Conservation (phyloP, 2,329 filamentous ascomycete genomes). For the Bisporella sp. region DNA sequence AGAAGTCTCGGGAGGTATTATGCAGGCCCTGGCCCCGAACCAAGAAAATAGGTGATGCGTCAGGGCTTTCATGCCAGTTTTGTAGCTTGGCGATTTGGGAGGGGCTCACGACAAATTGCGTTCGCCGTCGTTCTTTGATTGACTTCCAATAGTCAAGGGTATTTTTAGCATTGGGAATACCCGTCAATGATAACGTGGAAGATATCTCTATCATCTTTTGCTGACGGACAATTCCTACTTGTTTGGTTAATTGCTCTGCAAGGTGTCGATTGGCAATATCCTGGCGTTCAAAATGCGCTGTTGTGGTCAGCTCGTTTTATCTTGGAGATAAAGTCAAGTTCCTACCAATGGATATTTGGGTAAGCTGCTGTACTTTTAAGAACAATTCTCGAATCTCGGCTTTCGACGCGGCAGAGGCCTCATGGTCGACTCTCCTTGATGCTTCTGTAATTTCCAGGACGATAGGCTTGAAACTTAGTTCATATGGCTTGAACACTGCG, state of each 20-base stretch:
- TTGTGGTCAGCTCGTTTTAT: background rate
- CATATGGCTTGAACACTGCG: conserved; percentile 2
- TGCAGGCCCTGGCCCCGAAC: conserved; percentile 1
- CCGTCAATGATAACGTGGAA: background rate
- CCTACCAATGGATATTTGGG: conserved; percentile 2
- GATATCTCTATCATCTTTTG: conserved; percentile 1
- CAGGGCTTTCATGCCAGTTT: conserved; percentile 1
- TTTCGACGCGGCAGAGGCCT: conserved; percentile 1
- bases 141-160: conserved; percentile 2
- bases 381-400: conserved; percentile 3
- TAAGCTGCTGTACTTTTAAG: conserved; percentile 3
- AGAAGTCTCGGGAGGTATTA: conserved; percentile 2
- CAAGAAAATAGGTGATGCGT: conserved; percentile 2
- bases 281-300: background rate
- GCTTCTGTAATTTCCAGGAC: conserved; percentile 4
- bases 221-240: conserved; percentile 1
- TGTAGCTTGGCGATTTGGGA: background rate
- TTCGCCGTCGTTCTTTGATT: background rate
- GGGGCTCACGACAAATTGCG: background rate
- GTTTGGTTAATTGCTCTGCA: background rate
- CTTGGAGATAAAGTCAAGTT: background rate
- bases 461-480: conserved; percentile 4
- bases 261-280: background rate
- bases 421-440: conserved; percentile 1
- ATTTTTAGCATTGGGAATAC: conserved; percentile 1